Conservation (phyloP, 306 rosid genomes). For the Cucurbita argyrosperma region DNA sequence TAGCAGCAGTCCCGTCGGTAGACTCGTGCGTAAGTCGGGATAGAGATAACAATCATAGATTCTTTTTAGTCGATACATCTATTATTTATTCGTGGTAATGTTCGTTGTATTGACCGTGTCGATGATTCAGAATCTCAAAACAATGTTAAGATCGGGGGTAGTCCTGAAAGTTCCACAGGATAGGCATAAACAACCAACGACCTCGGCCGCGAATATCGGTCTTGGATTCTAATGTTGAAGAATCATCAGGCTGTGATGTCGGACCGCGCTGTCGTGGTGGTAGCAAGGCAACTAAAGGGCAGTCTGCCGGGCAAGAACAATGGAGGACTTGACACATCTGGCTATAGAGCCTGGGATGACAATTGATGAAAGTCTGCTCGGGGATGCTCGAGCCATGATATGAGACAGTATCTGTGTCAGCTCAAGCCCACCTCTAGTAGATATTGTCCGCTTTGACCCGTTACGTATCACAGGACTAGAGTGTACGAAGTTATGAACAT, state of each 20-base stretch:
- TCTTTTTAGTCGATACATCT: not conserved
- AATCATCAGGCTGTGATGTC: slow-evolving; percentile 7
- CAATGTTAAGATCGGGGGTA: slow-evolving; percentile 54
- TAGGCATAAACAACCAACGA: not conserved
- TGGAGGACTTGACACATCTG: not conserved
- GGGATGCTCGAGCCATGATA: slow-evolving; percentile 52
- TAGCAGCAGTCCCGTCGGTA: slow-evolving; percentile 69
- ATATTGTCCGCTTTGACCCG: too few species aligned
- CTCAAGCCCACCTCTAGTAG: too few species aligned
- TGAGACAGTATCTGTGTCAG: slow-evolving; percentile 28
- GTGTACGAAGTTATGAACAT: too few species aligned
- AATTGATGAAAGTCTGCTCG: slow-evolving; percentile 31
- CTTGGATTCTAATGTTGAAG: not conserved
- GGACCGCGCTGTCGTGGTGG: not conserved
- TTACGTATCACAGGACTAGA: slow-evolving; percentile 20
- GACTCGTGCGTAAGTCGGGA: slow-evolving; percentile 45
- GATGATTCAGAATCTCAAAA: slow-evolving; percentile 76
- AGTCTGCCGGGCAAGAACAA: slow-evolving; percentile 10
- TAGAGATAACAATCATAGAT: not conserved
- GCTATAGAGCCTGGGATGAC: slow-evolving; percentile 8
- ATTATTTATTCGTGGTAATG: not conserved
- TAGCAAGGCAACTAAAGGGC: slow-evolving; percentile 1
- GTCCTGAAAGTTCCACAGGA: slow-evolving; percentile 75
- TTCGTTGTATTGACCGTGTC: slow-evolving; percentile 43
- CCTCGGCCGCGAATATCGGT: slow-evolving; percentile 6